Evolutionary conservation across 768 basidiomycete genomes (phyloP), one percentile per base, ranked within the genome.

Genomic region (Leccinellum rugosiceps): DNA sequence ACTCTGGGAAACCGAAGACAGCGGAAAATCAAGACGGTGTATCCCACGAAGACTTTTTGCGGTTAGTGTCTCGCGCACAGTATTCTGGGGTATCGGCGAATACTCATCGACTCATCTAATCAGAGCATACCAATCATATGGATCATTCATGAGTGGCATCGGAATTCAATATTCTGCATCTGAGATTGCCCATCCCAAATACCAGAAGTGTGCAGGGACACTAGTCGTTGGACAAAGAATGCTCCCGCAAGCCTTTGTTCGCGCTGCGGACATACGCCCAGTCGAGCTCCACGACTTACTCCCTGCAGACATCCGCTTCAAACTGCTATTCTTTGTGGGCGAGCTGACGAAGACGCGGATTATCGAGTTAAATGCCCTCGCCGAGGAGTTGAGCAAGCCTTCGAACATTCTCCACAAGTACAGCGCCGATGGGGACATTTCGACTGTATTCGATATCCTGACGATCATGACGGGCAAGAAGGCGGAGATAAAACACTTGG

Each of bases 1-100:
- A 88, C 68, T 88, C 87, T 21, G 82, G 81, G 38, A 86, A 86
- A 67, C 84, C 87, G 4, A 75, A 77, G 31, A 83, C 82, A 5
- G 71, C 73, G 32, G 69, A 69, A 17, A 71, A 77, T 49, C 65
- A 61, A 52, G 71, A 70, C 10, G 76, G 78, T 19, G 50, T 68
- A 28, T 63, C 63, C 3, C 72, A 76, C 23, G 72, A 71, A 25
- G 50, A 77, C 32, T 78, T 79, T 63, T 57, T 77, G 34, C 61
- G 46, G 73, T 74, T 23, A 28, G 67, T 64, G 6, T 46, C 31
- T 26, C 21, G 3, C 30, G 21, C 43, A 23, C 10, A 17, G 19
- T 6, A 19, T 6, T 34, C 30, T 9, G 17, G 10, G 17, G 7
- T 31, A 3, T 45, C 14, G 14, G 53, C 21, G 38, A 41, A 30